These are phyloP conservation scores for Debaryomycetaceae sp. DNA, from an alignment of 1,139 yeast species.

Conservation along the genomic window DNA sequence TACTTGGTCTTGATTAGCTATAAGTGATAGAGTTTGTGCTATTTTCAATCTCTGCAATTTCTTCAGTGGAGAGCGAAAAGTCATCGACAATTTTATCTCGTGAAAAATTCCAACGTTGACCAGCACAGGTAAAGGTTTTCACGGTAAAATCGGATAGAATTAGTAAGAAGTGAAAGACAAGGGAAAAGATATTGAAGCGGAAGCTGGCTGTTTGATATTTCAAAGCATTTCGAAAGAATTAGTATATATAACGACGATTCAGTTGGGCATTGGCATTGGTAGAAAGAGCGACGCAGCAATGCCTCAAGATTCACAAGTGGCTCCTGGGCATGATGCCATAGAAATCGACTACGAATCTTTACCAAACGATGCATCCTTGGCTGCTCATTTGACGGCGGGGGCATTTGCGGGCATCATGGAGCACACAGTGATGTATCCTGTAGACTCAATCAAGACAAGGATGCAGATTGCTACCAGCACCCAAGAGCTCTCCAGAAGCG, in stretches of 20 bases:
- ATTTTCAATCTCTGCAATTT: background rate
- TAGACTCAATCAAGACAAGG: conserved; percentile 91
- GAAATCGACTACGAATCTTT: conserved; percentile 87
- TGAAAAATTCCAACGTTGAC: background rate
- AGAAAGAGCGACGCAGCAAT: background rate
- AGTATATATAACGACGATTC: background rate
- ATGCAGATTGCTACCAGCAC: conserved; percentile 72
- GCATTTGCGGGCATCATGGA: conserved; percentile 99
- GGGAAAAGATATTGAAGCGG: background rate
- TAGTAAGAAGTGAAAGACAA: background rate
- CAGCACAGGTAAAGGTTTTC: background rate
- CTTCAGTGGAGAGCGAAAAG: background rate
- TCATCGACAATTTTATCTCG: background rate
- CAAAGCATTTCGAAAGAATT: background rate
- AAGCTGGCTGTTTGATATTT: background rate
- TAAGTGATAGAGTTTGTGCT: background rate
- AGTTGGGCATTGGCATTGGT: background rate
- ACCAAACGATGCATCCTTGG: conserved; percentile 81
- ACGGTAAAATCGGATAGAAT: too few species aligned
- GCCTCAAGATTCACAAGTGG: conserved; percentile 5
- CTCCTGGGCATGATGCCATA: conserved; percentile 28
- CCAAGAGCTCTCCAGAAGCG: conserved; percentile 33
- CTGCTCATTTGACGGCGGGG: conserved; percentile 84
- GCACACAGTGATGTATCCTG: conserved; percentile 94
- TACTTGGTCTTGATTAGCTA: background rate